These are phyloP conservation scores for Boletus reticuloceps DNA, from an alignment of 768 basidiomycete genomes.

Conservation along the genomic window DNA sequence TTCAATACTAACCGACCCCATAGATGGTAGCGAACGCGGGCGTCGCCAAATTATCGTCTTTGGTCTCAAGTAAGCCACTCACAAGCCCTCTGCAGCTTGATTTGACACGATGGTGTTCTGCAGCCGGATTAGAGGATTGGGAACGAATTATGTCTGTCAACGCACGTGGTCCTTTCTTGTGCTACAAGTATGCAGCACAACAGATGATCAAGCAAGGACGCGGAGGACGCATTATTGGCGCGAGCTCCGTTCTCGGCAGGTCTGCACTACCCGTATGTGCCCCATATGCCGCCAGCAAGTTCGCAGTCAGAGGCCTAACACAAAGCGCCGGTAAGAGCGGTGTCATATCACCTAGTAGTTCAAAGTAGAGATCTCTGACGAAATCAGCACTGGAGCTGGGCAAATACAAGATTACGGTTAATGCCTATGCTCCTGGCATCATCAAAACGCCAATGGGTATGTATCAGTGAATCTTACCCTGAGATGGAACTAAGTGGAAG, in stretches of 20 bases:
- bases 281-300: conserved; percentile 36
- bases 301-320: conserved; percentile 37
- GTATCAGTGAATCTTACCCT: conserved; percentile 6
- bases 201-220: conserved; percentile 54
- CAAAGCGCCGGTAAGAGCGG: conserved; percentile 32
- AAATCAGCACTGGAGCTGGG: conserved; percentile 30
- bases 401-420: conserved; percentile 36
- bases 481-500: neutral
- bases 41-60: neutral
- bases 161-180: conserved; percentile 53
- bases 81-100: neutral
- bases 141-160: conserved; percentile 48
- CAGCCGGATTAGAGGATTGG: conserved; percentile 17
- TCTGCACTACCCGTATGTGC: neutral
- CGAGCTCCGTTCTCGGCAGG: conserved; percentile 3
- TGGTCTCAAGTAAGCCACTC: neutral
- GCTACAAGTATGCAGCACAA: conserved; percentile 59
- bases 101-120: neutral
- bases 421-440: conserved; percentile 38
- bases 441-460: conserved; percentile 33
- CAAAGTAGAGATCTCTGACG: neutral
- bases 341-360: neutral
- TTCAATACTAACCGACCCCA: neutral
- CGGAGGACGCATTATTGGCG: conserved; percentile 55
- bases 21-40: conserved; percentile 17